phyloP scores from a whole-genome alignment of 1,284 basidiomycete genomes.

The Ganoderma boninense region DNA sequence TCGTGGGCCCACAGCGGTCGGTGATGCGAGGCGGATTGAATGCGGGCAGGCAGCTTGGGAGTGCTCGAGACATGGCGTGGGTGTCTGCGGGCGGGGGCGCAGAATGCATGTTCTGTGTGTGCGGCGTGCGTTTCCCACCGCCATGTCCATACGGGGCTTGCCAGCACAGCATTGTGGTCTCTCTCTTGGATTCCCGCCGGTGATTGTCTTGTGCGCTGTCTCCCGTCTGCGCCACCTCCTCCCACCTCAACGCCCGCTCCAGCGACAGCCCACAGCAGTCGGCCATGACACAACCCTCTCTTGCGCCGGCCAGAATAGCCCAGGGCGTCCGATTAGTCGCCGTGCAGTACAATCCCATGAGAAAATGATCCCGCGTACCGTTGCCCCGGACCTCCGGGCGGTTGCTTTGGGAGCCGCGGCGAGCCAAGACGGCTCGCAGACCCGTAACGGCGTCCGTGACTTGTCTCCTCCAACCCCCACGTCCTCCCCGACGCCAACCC shows the following conservation, averaged over 20 bases:
- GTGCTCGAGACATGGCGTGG: neutral
- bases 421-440: constrained; percentile 12
- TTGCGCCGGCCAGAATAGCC: neutral
- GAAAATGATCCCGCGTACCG: constrained; percentile 30
- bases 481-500: constrained; percentile 8
- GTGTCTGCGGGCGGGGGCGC: neutral
- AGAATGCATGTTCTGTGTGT: neutral
- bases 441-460: constrained; percentile 17
- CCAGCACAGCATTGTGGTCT: constrained; percentile 28
- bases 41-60: neutral
- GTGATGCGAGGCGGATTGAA: neutral
- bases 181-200: constrained; percentile 7
- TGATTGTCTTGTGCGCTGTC: constrained; percentile 7
- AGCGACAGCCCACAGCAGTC: neutral
- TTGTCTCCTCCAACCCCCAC: constrained; percentile 19
- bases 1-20: neutral
- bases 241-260: neutral
- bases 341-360: constrained; percentile 21
- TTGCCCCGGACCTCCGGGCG: constrained; percentile 22
- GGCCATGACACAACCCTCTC: neutral
- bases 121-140: constrained; percentile 6
- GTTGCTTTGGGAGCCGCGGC: neutral
- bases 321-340: neutral
- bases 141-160: constrained; percentile 20
- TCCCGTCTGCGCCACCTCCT: neutral